phyloP scores from a whole-genome alignment of 192 early-diverging fungal genomes.

The Backusella sp. region DNA sequence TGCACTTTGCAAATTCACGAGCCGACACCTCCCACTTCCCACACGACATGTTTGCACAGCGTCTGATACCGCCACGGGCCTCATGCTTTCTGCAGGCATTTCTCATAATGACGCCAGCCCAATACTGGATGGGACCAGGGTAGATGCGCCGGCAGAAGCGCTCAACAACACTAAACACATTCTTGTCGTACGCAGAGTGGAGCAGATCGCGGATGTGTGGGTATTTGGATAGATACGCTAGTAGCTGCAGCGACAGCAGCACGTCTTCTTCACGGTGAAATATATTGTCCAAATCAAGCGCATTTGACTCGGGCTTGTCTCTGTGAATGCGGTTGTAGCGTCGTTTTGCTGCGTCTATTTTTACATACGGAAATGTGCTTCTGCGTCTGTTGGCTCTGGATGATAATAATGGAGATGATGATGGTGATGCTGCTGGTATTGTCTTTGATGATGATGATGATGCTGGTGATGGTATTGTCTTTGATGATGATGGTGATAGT shows the following conservation, averaged over 20 bases:
- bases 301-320: constrained; percentile 16
- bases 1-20: constrained; percentile 85
- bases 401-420: neutral
- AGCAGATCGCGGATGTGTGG: constrained; percentile 70
- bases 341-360: constrained; percentile 13
- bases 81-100: constrained; percentile 81
- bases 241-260: constrained; percentile 80
- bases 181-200: constrained; percentile 46
- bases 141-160: constrained; percentile 68
- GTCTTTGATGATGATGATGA: neutral
- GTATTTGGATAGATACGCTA: constrained; percentile 90
- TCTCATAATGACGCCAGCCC: constrained; percentile 78
- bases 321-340: constrained; percentile 19
- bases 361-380: constrained; percentile 27
- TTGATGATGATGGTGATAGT: neutral
- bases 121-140: constrained; percentile 65
- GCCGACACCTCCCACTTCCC: constrained; percentile 73
- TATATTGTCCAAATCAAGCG: constrained; percentile 17
- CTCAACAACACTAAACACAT: constrained; percentile 77
- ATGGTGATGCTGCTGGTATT: neutral
- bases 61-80: constrained; percentile 61
- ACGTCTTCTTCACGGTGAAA: constrained; percentile 84
- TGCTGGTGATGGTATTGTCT: neutral
- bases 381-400: neutral
- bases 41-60: constrained; percentile 77